Base-by-base conservation (phyloP, 2,329 filamentous ascomycete genomes). In the Arthrobotrys entomopaga region DNA sequence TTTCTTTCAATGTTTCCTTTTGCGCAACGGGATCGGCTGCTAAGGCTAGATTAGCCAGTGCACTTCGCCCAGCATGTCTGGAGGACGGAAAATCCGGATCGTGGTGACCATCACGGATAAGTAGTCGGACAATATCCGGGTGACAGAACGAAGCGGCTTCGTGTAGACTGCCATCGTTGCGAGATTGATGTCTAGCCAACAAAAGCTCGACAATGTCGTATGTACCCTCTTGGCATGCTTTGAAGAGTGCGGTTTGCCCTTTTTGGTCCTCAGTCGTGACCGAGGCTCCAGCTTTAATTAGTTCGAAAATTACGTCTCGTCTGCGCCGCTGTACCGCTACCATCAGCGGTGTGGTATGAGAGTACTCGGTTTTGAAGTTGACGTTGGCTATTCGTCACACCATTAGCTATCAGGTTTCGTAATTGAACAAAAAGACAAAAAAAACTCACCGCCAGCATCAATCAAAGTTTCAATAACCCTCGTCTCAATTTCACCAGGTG, bases 251-350 rank as follows among this genome's bases (percentile, higher is more conserved):
- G 1, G 70, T 74, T 24, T 74, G 63, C 29, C 70, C 70, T 34
- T 74, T 74, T 22, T 74, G 70, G n/a, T 74, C 70, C 54, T 74
- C 70, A 13, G 63, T 57, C 15, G 50, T 49, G 19, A 74, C 63
- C 1, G 70, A 74, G 26, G 63, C 63, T 13, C 63, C 63, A 7
- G 70, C 70, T 59, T 74, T 74, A 22, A 74, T 58, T 11, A 74
- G n/a, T 26, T 74, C 63, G 34, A 74, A 74, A 8, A 74, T 64
- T n/a, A 74, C 38, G 64, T 74, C 70, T 16, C 70, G 49, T n/a
- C 63, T 49, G 6, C 67, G 63, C 1, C 64, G 49, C 16, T 74
- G 70, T 1, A 74, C 70, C 7, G 70, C 70, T 16, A 74, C 70
- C 57, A 74, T 74, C 7, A 74, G n/a, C 5, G 70, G 70, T 11